Base-by-base conservation (phyloP, 2,329 filamentous ascomycete genomes). In the Shiraia bambusicola region DNA sequence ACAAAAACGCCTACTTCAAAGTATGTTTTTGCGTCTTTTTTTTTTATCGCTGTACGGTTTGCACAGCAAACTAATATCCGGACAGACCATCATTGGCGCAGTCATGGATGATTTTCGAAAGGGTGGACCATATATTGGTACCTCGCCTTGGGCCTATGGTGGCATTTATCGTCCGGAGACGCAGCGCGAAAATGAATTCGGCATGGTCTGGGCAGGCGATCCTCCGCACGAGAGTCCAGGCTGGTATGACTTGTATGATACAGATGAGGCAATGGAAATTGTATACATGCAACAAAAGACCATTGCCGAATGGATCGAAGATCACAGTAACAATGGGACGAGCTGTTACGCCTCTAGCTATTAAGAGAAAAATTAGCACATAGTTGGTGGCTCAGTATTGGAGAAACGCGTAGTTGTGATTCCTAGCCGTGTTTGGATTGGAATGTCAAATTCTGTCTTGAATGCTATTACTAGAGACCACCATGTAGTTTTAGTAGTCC, bases 171-270 rank as follows among this genome's bases (percentile, higher is more conserved):
- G 68, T 1, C 68, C 68, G 0, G 68, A 71, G 42, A 69, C 65
- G n/a, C 62, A 71, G 45, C 37, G 54, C 24, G 53, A 53, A 6
- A 67, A 71, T 45, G 60, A 61, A 5, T 70, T 70, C 40, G 67
- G 66, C 2, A 68, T 69, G 61, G 59, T 70, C 0, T 71, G 67
- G 68, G 68, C 68, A 1, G 68, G 68, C 3, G 68, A 71, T 35
- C 68, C 68, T 13, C 68, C 67, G 1, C 68, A 71, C 40, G 68
- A 71, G 47, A 51, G 51, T 4, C 67, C 68, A 1, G 68, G 67
- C 0, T 71, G 68, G 67, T 71, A 71, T 37, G 67, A 70, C 46
- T 27, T 71, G 29, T 71, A 70, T 29, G 65, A 71, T 40, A 59
- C 58, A 6, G 67, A 70, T 40, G 43, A 63, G 32, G 65, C 67